phyloP scores from a whole-genome alignment of 208 protist species.

The Endotrypanum monterogeii region DNA sequence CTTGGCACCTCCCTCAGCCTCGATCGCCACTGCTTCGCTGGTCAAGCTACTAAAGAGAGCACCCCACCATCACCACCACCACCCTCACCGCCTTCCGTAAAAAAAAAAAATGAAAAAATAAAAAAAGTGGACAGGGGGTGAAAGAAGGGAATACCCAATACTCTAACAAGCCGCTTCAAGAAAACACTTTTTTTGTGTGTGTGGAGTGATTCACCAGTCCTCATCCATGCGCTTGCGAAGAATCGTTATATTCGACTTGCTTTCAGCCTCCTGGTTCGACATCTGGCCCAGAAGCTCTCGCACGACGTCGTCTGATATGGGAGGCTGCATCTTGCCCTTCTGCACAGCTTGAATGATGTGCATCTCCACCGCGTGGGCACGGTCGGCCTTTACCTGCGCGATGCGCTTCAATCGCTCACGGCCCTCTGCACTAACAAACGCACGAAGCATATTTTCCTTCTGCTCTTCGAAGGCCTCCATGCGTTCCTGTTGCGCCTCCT shows the following conservation, averaged over 20 bases:
- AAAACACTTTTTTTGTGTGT: background rate
- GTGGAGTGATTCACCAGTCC: constrained; percentile 70
- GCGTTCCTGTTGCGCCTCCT: constrained; percentile 86
- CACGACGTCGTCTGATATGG: constrained; percentile 82
- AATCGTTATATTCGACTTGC: constrained; percentile 82
- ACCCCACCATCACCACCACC: too few relatives aligned
- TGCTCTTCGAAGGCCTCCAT: constrained; percentile 81
- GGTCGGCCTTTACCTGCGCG: constrained; percentile 85
- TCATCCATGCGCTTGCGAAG: constrained; percentile 87
- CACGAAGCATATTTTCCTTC: constrained; percentile 86
- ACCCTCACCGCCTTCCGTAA: background rate
- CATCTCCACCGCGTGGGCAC: constrained; percentile 81
- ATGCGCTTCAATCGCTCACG: constrained; percentile 91
- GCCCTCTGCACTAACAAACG: constrained; percentile 84
- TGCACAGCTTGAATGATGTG: constrained; percentile 91
- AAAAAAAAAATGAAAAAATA: too few relatives aligned
- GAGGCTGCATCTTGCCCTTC: constrained; percentile 85
- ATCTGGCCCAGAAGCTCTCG: constrained; percentile 76
- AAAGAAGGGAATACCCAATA: background rate
- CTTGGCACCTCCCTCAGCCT: background rate
- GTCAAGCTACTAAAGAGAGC: background rate
- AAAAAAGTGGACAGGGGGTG: too few relatives aligned
- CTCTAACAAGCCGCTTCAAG: background rate
- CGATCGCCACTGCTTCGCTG: background rate
- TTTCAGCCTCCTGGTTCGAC: constrained; percentile 51